phyloP scores from a whole-genome alignment of 176 grass and related monocot genomes.

The Coix lacrymajobi region DNA sequence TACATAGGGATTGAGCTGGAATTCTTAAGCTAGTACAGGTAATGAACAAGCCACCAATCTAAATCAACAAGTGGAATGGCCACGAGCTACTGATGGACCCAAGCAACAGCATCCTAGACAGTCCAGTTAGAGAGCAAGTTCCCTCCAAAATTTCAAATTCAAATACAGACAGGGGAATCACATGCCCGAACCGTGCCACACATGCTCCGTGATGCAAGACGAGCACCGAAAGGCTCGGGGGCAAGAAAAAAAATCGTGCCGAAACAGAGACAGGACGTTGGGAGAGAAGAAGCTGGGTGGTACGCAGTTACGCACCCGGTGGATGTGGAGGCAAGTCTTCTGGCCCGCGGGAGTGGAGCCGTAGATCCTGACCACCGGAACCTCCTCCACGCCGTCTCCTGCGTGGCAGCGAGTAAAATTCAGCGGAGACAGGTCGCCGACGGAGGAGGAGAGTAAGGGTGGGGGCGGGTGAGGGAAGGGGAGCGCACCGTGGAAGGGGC shows the following conservation, averaged over 20 bases:
- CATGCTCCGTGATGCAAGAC: neutral
- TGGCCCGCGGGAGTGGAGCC: constrained; percentile 85
- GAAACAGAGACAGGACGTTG: neutral
- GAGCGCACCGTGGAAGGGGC: constrained; percentile 63
- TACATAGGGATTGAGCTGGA: no score
- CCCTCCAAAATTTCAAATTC: constrained; percentile 33
- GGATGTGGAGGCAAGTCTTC: constrained; percentile 91
- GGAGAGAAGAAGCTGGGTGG: neutral
- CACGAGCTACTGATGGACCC: neutral
- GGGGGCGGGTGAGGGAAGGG: neutral
- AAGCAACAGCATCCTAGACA: neutral
- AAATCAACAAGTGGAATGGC: neutral
- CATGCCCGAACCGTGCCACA: neutral
- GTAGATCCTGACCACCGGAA: constrained; percentile 87
- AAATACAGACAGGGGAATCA: neutral
- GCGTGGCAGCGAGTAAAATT: neutral
- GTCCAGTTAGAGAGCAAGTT: neutral
- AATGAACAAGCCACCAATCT: neutral
- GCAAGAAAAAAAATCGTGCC: neutral
- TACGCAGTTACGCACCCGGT: constrained; percentile 43
- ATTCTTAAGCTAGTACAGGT: no score
- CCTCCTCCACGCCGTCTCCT: constrained; percentile 64
- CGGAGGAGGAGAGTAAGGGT: neutral
- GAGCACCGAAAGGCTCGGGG: neutral
- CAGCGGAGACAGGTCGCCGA: neutral